phyloP scores from a whole-genome alignment of 257 asterid genomes.

The Coffea canephora region DNA sequence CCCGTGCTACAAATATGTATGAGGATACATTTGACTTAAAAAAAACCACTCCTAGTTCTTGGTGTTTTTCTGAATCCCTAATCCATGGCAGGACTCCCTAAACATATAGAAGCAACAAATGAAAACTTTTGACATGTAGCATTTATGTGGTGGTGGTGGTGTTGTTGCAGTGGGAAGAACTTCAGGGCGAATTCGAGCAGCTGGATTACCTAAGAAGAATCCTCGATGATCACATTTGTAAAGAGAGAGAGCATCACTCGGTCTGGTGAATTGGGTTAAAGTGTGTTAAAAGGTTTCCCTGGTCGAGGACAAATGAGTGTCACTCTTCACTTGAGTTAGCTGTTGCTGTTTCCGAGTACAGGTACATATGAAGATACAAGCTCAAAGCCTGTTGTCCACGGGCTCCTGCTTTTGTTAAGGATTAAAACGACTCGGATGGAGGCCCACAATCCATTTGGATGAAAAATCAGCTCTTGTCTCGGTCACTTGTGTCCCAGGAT shows the following conservation, averaged over 20 bases:
- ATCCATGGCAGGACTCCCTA: not conserved
- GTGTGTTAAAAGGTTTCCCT: not conserved
- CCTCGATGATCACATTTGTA: conserved; percentile 38
- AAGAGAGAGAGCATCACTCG: not conserved
- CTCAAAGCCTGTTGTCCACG: not conserved
- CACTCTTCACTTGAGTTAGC: not conserved
- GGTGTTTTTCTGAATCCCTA: too few species aligned
- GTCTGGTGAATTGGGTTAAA: not conserved
- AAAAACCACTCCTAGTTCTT: too few species aligned
- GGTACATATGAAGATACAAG: not conserved
- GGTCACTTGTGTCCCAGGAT: not conserved
- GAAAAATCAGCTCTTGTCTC: too few species aligned
- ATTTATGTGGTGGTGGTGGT: not conserved
- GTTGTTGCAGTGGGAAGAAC: conserved; percentile 86
- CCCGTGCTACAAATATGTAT: too few species aligned
- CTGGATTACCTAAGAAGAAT: conserved; percentile 67
- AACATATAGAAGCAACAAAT: not conserved
- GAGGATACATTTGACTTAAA: too few species aligned
- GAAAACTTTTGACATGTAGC: not conserved
- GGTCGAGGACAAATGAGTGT: not conserved
- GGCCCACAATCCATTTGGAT: not conserved
- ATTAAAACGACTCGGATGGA: not conserved
- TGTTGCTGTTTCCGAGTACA: not conserved
- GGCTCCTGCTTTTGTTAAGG: not conserved
- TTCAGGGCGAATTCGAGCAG: conserved; percentile 81